These are phyloP conservation scores for Fusarium chlamydosporum DNA, from an alignment of 2,329 filamentous ascomycete species.

Conservation along the genomic window DNA sequence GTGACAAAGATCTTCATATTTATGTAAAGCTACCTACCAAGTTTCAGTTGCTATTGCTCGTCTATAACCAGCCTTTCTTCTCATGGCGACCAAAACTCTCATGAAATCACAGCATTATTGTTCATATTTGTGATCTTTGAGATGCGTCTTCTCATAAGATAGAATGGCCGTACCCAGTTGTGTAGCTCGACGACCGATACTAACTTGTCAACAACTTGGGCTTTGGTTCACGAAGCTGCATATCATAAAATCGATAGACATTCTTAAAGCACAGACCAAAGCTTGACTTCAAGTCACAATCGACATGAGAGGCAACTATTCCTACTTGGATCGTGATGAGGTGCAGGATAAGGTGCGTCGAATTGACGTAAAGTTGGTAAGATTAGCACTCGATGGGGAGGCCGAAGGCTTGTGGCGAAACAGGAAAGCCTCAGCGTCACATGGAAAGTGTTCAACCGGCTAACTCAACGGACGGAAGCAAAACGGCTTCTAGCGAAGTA, in stretches of 20 bases:
- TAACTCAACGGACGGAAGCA: constrained; percentile 17
- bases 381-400: constrained; percentile 6
- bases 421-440: constrained; percentile 37
- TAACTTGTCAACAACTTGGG: background rate
- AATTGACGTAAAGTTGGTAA: constrained; percentile 15
- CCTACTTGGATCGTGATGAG: background rate
- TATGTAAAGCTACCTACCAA: background rate
- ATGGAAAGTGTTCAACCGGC: constrained; percentile 31
- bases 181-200: background rate
- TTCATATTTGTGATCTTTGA: background rate
- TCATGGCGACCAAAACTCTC: background rate
- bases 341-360: constrained; percentile 19
- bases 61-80: background rate
- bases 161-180: background rate
- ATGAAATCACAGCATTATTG: background rate
- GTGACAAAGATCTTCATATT: background rate
- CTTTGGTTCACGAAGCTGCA: background rate
- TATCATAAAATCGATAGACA: background rate
- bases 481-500: constrained; percentile 7
- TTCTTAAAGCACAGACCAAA: background rate
- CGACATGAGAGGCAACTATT: background rate
- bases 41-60: too few relatives aligned
- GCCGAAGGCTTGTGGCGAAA: constrained; percentile 33
- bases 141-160: background rate
- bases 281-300: background rate